Evolutionary conservation across 441 rosid genomes (phyloP).

Genomic region (Erodium trifolium): DNA sequence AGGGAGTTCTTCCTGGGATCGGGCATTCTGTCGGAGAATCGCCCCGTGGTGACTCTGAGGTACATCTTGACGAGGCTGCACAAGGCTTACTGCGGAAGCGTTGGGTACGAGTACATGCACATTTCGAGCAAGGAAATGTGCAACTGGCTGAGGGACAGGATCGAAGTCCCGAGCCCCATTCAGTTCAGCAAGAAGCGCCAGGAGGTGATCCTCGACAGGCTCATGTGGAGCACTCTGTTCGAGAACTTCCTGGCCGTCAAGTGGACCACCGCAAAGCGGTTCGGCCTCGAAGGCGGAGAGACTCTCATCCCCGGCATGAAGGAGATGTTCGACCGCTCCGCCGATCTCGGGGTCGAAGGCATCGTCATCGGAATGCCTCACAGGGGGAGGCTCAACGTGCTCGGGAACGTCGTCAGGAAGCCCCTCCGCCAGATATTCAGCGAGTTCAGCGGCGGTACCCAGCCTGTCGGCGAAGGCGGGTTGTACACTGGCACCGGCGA

Average conservation of each 20-base stretch:
- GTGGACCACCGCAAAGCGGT: conserved; percentile 11
- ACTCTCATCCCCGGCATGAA: conserved; percentile 15
- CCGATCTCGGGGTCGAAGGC: conserved; percentile 90
- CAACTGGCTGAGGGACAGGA: conserved; percentile 11
- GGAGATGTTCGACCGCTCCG: conserved; percentile 8
- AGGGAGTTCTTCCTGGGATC: conserved; percentile 24
- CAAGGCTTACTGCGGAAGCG: conserved; percentile 17
- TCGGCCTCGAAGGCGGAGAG: conserved; percentile 15
- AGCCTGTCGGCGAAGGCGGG: conserved; percentile 26
- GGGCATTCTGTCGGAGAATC: conserved; percentile 23
- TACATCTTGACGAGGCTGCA: conserved; percentile 23
- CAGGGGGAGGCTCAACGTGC: conserved; percentile 89
- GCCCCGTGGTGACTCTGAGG: conserved; percentile 22
- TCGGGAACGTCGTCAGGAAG: conserved; percentile 90
- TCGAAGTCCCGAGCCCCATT: neutral
- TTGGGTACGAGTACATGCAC: conserved; percentile 14
- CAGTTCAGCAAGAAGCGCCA: neutral
- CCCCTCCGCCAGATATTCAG: conserved; percentile 83
- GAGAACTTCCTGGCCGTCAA: conserved; percentile 12
- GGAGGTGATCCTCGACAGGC: conserved; percentile 11
- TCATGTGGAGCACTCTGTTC: conserved; percentile 14
- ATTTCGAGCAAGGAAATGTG: conserved; percentile 6
- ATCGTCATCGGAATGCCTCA: conserved; percentile 29
- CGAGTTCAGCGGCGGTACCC: conserved; percentile 26
- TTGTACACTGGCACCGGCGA: conserved; percentile 28